Base-by-base conservation (phyloP, 768 basidiomycete genomes). In the Hydnum rufescens region DNA sequence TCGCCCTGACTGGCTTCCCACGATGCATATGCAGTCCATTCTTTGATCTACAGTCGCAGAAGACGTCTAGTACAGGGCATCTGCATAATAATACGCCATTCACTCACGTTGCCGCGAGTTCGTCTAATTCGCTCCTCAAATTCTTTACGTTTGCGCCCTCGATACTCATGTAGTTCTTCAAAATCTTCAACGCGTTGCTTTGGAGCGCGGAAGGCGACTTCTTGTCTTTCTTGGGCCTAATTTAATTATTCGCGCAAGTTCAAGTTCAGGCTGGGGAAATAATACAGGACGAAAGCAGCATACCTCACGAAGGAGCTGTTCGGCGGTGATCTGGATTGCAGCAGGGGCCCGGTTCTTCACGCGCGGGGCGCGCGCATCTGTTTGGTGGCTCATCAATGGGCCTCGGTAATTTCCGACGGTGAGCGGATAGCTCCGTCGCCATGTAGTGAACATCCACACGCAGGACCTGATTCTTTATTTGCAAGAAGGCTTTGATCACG, bases 341-440 rank as follows among this genome's bases (percentile, higher is more conserved):
- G 93, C 93, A 36, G 93, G 82, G 18, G 93, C 93, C 50, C 93
- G 75, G 66, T 97, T 97, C 74, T 93, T 92, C 58, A 97, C 89
- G 30, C 64, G 54, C 3, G 57, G 57, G 18, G 57, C 57, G 29
- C 53, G 54, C n/a, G 53, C 51, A 6, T 54, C 55, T 39, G 22
- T 39, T 39, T n/a, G n/a, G n/a, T n/a, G n/a, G n/a, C n/a, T n/a
- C n/a, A n/a, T n/a, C n/a, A n/a, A n/a, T n/a, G n/a, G n/a, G n/a
- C n/a, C n/a, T n/a, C n/a, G n/a, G n/a, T n/a, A n/a, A n/a, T n/a
- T n/a, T n/a, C n/a, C n/a, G n/a, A n/a, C n/a, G n/a, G n/a, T n/a
- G n/a, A n/a, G n/a, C n/a, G n/a, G n/a, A n/a, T n/a, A n/a, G n/a
- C n/a, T n/a, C n/a, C n/a, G n/a, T n/a, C n/a, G n/a, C n/a, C n/a